Evolutionary conservation across 208 protist species (phyloP).

Genomic region (Trypanosoma mega): DNA sequence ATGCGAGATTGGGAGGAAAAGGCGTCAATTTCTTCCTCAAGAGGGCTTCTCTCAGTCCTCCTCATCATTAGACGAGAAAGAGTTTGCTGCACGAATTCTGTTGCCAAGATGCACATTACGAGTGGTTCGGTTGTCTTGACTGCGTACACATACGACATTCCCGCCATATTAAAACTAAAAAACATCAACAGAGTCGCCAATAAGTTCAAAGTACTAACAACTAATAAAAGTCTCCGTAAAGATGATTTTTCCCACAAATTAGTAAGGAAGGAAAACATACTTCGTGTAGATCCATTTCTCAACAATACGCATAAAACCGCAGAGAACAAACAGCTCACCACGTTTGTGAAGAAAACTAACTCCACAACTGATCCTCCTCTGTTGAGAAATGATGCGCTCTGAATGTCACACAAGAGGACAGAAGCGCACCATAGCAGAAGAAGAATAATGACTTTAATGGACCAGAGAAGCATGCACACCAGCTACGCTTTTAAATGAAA

Average conservation of each 20-base stretch:
- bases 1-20: neutral
- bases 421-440: constrained; percentile 7
- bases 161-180: constrained; percentile 15
- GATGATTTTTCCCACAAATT: constrained; percentile 1
- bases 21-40: neutral
- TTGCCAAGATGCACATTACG: constrained; percentile 21
- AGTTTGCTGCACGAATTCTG: constrained; percentile 11
- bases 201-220: constrained; percentile 11
- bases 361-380: constrained; percentile 12
- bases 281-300: neutral
- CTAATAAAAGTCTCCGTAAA: constrained; percentile 2
- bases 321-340: constrained; percentile 5
- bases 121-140: constrained; percentile 21
- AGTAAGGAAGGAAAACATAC: neutral
- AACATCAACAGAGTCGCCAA: constrained; percentile 5
- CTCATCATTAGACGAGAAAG: constrained; percentile 1
- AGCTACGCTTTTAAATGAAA: too few species aligned
- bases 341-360: constrained; percentile 16
- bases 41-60: neutral
- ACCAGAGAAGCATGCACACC: constrained; percentile 6
- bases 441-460: neutral
- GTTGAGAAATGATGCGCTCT: constrained; percentile 8
- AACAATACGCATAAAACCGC: neutral
- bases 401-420: constrained; percentile 19
- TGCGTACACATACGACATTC: constrained; percentile 24